Conservation (phyloP, 148 eudicot species). For the Rhododendron williamsianum region DNA sequence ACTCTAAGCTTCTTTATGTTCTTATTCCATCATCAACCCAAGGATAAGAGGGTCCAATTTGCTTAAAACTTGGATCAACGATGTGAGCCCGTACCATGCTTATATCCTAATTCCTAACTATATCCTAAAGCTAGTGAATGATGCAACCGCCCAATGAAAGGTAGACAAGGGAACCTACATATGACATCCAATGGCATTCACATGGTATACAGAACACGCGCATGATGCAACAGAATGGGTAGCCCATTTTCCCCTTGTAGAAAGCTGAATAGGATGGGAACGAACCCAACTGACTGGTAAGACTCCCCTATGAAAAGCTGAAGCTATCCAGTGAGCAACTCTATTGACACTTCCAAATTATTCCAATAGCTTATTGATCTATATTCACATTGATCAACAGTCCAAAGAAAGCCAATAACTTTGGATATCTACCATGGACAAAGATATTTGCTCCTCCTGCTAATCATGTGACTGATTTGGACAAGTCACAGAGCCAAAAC, state of each 20-base stretch:
- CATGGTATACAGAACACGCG: background rate
- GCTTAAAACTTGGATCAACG: background rate
- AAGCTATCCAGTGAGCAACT: no score
- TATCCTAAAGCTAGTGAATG: background rate
- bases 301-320: no score
- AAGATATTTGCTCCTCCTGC: background rate
- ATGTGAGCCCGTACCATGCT: background rate
- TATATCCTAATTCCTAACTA: no score
- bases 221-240: background rate
- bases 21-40: background rate
- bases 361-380: background rate
- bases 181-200: background rate
- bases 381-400: background rate
- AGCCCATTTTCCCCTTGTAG: background rate
- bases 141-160: background rate
- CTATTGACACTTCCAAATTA: background rate
- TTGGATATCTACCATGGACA: background rate
- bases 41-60: background rate
- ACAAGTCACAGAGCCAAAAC: background rate
- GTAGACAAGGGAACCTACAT: background rate
- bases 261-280: no score
- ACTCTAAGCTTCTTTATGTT: background rate
- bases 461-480: background rate
- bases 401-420: background rate
- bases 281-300: no score